Evolutionary conservation across 139 green algal genomes (phyloP), one percentile per base, ranked within the genome.

Genomic region (Chlamydomonas eustigma): DNA sequence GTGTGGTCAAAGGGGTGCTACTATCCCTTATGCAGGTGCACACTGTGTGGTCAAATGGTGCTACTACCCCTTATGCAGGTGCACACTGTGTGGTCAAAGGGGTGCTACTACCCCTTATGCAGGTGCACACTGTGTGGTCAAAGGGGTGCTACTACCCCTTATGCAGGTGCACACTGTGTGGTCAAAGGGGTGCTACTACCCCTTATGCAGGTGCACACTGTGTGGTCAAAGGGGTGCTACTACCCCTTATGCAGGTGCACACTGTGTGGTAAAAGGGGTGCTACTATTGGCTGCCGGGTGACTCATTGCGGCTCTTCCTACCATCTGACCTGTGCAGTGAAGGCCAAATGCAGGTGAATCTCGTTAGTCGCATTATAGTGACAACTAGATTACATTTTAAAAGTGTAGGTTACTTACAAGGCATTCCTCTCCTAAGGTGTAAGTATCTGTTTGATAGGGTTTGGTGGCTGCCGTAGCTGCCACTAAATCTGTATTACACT

Each of bases 271-370:
- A 39, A 78, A 35, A 87, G 84, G 32, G 92, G 92, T 30, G 92
- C 91, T 58, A 93, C 92, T 0, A 64, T 94, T 39, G 92, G 92
- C 32, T 96, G 92, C 81, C 81, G 88, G 50, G 75, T 90, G 37
- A 67, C 76, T 30, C 83, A 66, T 65, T 96, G 92, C 84, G 63
- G 71, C 38, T 67, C 44, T 34, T 86, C 66, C 76, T 94, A 89
- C 84, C 92, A 96, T 83, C 71, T 96, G 44, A 74, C 71, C 36
- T 96, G 92, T 69, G 89, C 91, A 0, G 78, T 83, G 28, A 64
- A 73, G 68, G 76, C 76, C n/a, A 81, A 76, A 80, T 81, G 78
- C 81, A 78, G 64, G 51, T 90, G 44, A 58, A 85, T n/a, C n/a
- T n/a, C n/a, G n/a, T n/a, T n/a, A n/a, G n/a, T n/a, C n/a, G n/a